Conservation (phyloP, 2,329 filamentous ascomycete genomes). For the Monosporascus sp. region DNA sequence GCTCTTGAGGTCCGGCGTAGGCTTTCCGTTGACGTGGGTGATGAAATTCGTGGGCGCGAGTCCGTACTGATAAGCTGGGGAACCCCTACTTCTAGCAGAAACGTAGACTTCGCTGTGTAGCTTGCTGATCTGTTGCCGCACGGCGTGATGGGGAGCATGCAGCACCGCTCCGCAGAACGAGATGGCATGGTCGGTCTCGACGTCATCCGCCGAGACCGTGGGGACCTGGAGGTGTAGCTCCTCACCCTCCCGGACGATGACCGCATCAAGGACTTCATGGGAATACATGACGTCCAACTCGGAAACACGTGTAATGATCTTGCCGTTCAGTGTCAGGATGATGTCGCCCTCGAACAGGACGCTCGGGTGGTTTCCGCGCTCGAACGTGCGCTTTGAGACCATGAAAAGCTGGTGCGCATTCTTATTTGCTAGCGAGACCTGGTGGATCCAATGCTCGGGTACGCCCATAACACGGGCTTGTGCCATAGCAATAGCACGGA, state of each 20-base stretch:
- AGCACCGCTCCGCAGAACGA: constrained; percentile 93
- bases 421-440: constrained; percentile 82
- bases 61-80: constrained; percentile 82
- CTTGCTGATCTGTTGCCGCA: constrained; percentile 94
- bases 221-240: constrained; percentile 73
- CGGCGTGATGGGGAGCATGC: constrained; percentile 90
- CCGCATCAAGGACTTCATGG: constrained; percentile 73
- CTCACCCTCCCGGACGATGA: constrained; percentile 79
- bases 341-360: constrained; percentile 86
- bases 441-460: constrained; percentile 89
- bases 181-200: constrained; percentile 88
- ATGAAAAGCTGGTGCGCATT: constrained; percentile 97
- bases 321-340: constrained; percentile 82
- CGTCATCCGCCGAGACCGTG: constrained; percentile 81
- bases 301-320: constrained; percentile 86
- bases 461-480: constrained; percentile 97
- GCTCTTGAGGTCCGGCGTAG: constrained; percentile 73
- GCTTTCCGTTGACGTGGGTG: constrained; percentile 85
- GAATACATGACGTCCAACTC: constrained; percentile 97
- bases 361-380: constrained; percentile 43
- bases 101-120: constrained; percentile 96
- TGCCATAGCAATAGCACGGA: constrained; percentile 92
- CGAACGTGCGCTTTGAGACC: constrained; percentile 83
- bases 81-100: constrained; percentile 76
- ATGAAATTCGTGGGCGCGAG: constrained; percentile 96